A percentile compares a stretch with the other conserved stretches of the same genome.
Conservation (phyloP, 331 rosid species). For the Acacia pycnantha region DNA sequence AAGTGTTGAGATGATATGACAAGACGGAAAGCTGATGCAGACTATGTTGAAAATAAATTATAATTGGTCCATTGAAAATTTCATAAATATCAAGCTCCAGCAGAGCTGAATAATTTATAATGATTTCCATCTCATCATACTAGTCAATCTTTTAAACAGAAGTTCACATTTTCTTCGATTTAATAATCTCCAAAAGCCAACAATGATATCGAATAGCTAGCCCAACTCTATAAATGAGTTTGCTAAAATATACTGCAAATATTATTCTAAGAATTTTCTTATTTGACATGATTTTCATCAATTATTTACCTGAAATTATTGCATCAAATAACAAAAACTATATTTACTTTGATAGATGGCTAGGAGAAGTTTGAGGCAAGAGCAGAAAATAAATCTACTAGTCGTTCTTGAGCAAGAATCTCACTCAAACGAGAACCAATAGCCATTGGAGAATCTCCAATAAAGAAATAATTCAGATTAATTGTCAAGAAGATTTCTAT, state of each 20-base stretch:
- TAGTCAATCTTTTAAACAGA: neutral
- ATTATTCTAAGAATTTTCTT: neutral
- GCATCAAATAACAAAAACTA: neutral
- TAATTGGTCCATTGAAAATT: neutral
- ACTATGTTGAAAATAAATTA: conserved; percentile 2
- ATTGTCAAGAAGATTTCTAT: no score
- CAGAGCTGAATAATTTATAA: neutral
- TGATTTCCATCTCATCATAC: conserved; percentile 1
- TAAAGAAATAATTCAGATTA: neutral
- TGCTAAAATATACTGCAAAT: neutral
- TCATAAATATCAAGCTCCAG: neutral
- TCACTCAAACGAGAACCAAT: neutral
- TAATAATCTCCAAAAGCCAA: neutral
- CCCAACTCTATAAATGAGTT: neutral
- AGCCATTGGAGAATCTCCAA: neutral
- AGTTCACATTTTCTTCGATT: neutral
- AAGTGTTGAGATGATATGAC: conserved; percentile 20
- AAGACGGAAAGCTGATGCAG: conserved; percentile 21
- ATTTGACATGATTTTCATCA: neutral
- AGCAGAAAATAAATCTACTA: neutral
- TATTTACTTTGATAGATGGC: neutral
- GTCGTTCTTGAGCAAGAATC: neutral
- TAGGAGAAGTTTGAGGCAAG: no score
- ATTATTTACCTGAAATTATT: neutral
- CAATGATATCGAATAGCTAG: neutral